A percentile compares a stretch with the other conserved stretches of the same genome.
Evolutionary conservation across 352 stramenopile genomes (phyloP).

Genomic region (Phytophthora ramorum): DNA sequence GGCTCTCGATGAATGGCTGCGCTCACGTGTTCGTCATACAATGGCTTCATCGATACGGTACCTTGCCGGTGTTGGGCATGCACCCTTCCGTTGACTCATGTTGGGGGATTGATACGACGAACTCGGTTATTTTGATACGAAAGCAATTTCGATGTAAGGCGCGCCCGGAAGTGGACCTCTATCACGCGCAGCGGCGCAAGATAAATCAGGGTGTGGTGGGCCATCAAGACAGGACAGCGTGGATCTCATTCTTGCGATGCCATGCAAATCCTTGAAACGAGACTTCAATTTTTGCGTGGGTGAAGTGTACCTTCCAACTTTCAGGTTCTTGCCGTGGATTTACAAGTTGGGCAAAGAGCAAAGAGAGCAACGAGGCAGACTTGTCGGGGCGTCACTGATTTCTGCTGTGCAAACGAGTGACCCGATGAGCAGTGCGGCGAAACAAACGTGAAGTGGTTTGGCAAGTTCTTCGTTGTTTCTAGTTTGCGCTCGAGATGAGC

Average conservation of each 20-base stretch:
- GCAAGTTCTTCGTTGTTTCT: background rate
- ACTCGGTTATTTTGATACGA: too few relatives aligned
- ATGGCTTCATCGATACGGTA: background rate
- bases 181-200: background rate
- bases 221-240: background rate
- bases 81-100: too few relatives aligned
- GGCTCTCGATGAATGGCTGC: background rate
- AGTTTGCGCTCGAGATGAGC: background rate
- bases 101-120: too few relatives aligned
- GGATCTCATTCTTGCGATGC: background rate
- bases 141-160: too few relatives aligned
- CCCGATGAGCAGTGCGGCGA: background rate
- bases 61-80: slow-evolving; percentile 2
- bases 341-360: background rate
- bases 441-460: background rate
- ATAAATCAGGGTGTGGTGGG: slow-evolving; percentile 5
- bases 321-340: background rate
- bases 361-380: background rate
- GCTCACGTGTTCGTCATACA: background rate
- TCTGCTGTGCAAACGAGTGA: background rate
- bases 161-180: slow-evolving; percentile 11
- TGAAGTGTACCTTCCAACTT: slow-evolving; percentile 1
- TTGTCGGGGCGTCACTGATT: background rate
- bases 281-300: slow-evolving; percentile 1
- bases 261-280: slow-evolving; percentile 5